These are phyloP conservation scores for Epichloe aotearoae DNA, from an alignment of 2,329 filamentous ascomycete genomes.

Conservation along the genomic window DNA sequence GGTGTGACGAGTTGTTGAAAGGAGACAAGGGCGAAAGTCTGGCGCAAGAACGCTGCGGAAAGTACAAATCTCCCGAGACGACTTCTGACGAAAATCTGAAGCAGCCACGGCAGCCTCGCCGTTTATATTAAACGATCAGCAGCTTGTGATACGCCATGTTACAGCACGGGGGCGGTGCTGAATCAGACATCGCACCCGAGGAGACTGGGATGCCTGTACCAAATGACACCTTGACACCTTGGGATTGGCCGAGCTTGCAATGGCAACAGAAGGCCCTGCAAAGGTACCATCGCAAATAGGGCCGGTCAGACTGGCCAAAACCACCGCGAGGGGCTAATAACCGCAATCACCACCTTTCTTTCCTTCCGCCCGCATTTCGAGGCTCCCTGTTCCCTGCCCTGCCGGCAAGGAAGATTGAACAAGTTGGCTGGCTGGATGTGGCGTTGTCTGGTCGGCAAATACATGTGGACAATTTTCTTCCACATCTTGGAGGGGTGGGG, in stretches of 20 bases:
- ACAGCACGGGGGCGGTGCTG: neutral
- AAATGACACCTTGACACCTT: neutral
- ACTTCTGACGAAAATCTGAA: neutral
- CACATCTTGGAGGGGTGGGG: neutral
- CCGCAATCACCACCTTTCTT: neutral
- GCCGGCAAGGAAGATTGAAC: too few species aligned
- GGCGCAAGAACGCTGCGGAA: neutral
- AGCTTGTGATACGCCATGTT: neutral
- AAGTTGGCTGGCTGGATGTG: neutral
- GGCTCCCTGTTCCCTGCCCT: neutral
- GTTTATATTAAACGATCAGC: neutral
- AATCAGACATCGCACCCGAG: neutral
- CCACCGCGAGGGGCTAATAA: too few species aligned
- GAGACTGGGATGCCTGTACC: neutral
- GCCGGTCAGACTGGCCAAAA: neutral
- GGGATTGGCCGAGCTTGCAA: neutral
- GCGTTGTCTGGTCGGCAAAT: neutral
- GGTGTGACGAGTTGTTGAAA: neutral
- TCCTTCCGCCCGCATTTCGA: neutral
- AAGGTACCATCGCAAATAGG: neutral
- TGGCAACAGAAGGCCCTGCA: neutral
- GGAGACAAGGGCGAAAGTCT: neutral
- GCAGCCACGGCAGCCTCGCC: neutral
- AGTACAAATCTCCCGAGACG: neutral
- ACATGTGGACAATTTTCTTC: neutral